Conservation (phyloP, 1,284 basidiomycete species). For the Boletus sp. region DNA sequence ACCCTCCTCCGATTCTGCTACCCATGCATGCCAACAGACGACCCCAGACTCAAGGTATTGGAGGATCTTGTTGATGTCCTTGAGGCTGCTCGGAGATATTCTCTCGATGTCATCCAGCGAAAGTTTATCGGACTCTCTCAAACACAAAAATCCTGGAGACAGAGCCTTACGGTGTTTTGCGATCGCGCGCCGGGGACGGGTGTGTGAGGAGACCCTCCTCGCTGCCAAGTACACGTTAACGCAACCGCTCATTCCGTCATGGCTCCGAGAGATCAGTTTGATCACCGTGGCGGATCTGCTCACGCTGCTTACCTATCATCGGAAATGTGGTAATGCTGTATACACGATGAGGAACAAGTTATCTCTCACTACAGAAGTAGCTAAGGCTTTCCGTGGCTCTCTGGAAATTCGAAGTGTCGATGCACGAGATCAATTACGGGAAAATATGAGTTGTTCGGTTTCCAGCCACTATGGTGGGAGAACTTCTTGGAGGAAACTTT, state of each 20-base stretch:
- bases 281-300: background rate
- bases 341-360: background rate
- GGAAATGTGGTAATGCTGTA: background rate
- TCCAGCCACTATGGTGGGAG: conserved; percentile 14
- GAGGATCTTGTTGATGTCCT: too few relatives aligned
- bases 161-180: too few relatives aligned
- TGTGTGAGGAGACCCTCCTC: background rate
- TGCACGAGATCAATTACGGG: background rate
- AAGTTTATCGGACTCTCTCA: too few relatives aligned
- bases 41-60: background rate
- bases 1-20: conserved; percentile 2
- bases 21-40: background rate
- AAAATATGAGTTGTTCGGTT: background rate
- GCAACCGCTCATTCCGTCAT: too few relatives aligned
- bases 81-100: too few relatives aligned
- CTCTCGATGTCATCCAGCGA: too few relatives aligned
- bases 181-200: too few relatives aligned
- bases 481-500: too few relatives aligned
- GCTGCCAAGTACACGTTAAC: background rate
- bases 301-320: background rate
- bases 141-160: too few relatives aligned
- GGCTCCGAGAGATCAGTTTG: background rate
- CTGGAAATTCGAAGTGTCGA: conserved; percentile 1
- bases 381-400: background rate
- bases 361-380: background rate